phyloP scores from a whole-genome alignment of 495 filamentous ascomycete species.

The Talaromyces thailandensis region DNA sequence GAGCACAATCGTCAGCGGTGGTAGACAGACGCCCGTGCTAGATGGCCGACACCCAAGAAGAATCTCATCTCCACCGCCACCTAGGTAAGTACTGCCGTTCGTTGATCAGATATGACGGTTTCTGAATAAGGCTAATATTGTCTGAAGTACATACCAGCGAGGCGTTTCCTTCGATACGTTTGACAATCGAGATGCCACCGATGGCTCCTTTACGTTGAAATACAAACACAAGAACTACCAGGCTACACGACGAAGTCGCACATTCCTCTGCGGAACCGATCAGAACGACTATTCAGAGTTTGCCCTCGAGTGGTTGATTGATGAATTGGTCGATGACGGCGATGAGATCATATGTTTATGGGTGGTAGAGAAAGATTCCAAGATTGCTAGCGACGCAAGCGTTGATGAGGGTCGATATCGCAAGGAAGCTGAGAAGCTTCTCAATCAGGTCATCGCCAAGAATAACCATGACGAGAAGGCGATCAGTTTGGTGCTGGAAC shows the following conservation, averaged over 20 bases:
- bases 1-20: slow-evolving; percentile 19
- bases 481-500: slow-evolving; percentile 81
- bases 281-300: slow-evolving; percentile 94
- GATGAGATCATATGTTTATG: slow-evolving; percentile 93
- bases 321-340: slow-evolving; percentile 92
- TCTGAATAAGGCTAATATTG: not conserved
- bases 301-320: slow-evolving; percentile 87
- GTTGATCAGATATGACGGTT: not conserved
- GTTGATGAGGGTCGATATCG: slow-evolving; percentile 70
- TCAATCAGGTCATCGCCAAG: slow-evolving; percentile 74
- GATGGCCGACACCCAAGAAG: slow-evolving; percentile 8
- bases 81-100: slow-evolving; percentile 13
- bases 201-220: slow-evolving; percentile 78
- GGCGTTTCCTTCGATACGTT: slow-evolving; percentile 92
- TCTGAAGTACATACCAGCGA: slow-evolving; percentile 35
- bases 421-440: slow-evolving; percentile 64
- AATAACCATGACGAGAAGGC: slow-evolving; percentile 70
- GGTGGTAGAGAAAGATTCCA: slow-evolving; percentile 79
- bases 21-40: slow-evolving; percentile 14
- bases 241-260: slow-evolving; percentile 72
- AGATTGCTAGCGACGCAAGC: slow-evolving; percentile 55
- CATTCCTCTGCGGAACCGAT: slow-evolving; percentile 90
- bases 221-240: slow-evolving; percentile 86
- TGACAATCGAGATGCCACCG: slow-evolving; percentile 69
- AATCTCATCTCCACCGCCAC: slow-evolving; percentile 18